Base-by-base conservation (phyloP, 768 basidiomycete genomes). In the Boletus subcaerulescens region DNA sequence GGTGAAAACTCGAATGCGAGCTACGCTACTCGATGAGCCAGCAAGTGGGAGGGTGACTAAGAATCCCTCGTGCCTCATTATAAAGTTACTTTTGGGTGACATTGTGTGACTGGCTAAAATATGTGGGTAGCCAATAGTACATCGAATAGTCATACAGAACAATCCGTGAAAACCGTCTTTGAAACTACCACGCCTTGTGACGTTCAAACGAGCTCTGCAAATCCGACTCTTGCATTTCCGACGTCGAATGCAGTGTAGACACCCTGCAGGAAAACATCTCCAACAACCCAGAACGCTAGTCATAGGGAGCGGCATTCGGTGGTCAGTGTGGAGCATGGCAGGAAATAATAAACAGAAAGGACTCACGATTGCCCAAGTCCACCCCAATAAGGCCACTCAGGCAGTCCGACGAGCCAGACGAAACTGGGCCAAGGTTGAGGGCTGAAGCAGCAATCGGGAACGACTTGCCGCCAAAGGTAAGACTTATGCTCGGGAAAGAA, bases 201-300 rank as follows among this genome's bases (percentile, higher is more conserved):
- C 31, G 6, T n/a, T 54, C 54, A 63, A 29, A 51, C 58, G 5
- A 60, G 58, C 5, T 20, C n/a, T 12, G 75, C 76, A 50, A 77
- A 76, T 20, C 75, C 73, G 11, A 77, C 75, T 24, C 52, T 64
- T 1, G 39, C 56, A 36, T 72, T 71, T 1, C 66, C 69, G 24
- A 73, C 57, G 50, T 78, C 74, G 57, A 78, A 79, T 3, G 59
- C 58, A 13, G 76, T 73, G 53, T 77, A 81, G 31, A 76, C 74
- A n/a, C 70, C 70, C 48, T 64, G 66, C 48, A 80, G 63, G 74
- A 80, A 77, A 24, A 71, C 65, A 17, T 71, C 71, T 3, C 73
- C 72, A 8, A 73, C 26, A 24, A 72, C 55, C 72, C 71, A 74
- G 47, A 68, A 63, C 4, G 51, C 55, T 63, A 20, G 6, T 47